Evolutionary conservation across 140 eudicot species (phyloP).

Genomic region (Oenanthe javanica): DNA sequence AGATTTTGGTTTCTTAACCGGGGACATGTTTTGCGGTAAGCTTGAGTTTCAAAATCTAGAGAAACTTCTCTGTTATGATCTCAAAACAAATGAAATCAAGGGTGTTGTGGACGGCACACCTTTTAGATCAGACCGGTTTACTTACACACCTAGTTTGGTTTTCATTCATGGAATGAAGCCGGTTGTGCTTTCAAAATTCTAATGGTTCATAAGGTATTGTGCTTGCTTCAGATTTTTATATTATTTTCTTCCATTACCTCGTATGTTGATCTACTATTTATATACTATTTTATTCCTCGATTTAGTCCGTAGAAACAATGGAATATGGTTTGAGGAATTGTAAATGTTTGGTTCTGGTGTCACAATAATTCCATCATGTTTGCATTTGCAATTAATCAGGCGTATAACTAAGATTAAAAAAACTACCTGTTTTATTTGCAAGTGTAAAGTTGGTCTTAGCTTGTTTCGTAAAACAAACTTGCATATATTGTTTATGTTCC

Average conservation of each 20-base stretch:
- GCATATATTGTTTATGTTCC: no score
- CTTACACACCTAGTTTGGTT: background rate
- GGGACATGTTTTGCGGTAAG: no score
- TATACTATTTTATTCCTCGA: no score
- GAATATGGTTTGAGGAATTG: no score
- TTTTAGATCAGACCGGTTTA: background rate
- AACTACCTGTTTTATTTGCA: no score
- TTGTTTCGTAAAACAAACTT: no score
- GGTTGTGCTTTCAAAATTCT: background rate
- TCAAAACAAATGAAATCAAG: background rate
- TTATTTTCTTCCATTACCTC: background rate
- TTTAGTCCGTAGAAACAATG: no score
- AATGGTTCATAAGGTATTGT: background rate
- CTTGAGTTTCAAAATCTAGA: background rate
- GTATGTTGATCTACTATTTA: no score
- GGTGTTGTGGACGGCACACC: background rate
- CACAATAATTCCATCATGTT: background rate
- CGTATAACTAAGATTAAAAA: no score
- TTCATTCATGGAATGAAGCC: background rate
- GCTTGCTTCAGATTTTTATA: background rate
- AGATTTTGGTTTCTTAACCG: background rate
- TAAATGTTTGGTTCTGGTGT: background rate
- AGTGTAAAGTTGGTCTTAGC: no score
- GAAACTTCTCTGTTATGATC: no score
- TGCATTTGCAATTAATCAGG: background rate